Conservation (phyloP, 2,329 filamentous ascomycete species). For the Kalmusia sp. region DNA sequence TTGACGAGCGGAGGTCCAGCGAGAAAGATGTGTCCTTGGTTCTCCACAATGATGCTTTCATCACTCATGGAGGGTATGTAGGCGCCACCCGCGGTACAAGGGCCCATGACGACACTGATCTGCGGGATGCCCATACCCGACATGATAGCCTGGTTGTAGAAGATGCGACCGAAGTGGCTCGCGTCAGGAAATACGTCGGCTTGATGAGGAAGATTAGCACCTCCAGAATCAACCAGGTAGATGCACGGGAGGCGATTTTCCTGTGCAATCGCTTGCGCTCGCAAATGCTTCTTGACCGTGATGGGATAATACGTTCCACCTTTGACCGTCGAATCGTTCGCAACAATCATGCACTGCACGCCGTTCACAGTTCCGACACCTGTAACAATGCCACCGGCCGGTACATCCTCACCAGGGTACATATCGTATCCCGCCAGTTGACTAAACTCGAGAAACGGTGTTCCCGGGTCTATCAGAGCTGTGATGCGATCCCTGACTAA, state of each 20-base stretch:
- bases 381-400: slow-evolving; percentile 89
- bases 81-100: slow-evolving; percentile 93
- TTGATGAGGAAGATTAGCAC: slow-evolving; percentile 93
- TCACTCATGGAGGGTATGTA: slow-evolving; percentile 98
- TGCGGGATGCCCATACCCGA: slow-evolving; percentile 88
- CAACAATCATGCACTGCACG: slow-evolving; percentile 90
- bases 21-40: slow-evolving; percentile 97
- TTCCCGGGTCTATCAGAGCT: slow-evolving; percentile 85
- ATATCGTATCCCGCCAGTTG: slow-evolving; percentile 86
- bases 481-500: slow-evolving; percentile 88
- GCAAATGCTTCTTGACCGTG: slow-evolving; percentile 95
- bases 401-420: slow-evolving; percentile 86
- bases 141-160: slow-evolving; percentile 98
- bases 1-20: slow-evolving; percentile 94
- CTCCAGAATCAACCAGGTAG: slow-evolving; percentile 95
- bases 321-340: slow-evolving; percentile 97
- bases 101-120: slow-evolving; percentile 94
- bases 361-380: slow-evolving; percentile 90
- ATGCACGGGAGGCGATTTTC: slow-evolving; percentile 87
- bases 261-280: slow-evolving; percentile 87
- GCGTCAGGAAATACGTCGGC: slow-evolving; percentile 94
- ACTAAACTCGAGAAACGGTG: slow-evolving; percentile 91
- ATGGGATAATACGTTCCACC: slow-evolving; percentile 97
- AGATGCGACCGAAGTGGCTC: slow-evolving; percentile 96
- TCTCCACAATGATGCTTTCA: slow-evolving; percentile 94